phyloP scores from a whole-genome alignment of 2,329 filamentous ascomycete species.

The Shiraia bambusicola region DNA sequence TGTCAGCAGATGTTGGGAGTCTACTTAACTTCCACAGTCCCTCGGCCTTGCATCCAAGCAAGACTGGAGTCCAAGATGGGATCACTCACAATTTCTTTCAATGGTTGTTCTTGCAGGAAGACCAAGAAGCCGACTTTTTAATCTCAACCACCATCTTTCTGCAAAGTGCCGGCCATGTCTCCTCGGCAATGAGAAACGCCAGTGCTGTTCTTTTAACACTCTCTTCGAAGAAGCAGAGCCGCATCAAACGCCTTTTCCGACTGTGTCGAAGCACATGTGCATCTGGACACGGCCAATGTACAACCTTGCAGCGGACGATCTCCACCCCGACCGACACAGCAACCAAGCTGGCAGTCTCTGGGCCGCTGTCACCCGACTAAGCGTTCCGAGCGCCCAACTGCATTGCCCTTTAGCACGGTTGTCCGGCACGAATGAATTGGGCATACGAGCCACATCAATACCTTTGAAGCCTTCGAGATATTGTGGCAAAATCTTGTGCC shows the following conservation, averaged over 20 bases:
- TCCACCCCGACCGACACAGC: not conserved
- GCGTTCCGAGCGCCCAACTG: not conserved
- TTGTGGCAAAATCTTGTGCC: not conserved
- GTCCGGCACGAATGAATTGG: no score
- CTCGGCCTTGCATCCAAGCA: constrained; percentile 6
- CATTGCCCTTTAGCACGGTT: no score
- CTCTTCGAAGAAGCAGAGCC: constrained; percentile 22
- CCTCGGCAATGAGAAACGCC: constrained; percentile 7
- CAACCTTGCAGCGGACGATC: constrained; percentile 4
- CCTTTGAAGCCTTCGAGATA: not conserved
- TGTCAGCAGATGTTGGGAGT: constrained; percentile 11
- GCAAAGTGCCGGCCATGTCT: constrained; percentile 13
- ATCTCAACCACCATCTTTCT: constrained; percentile 5
- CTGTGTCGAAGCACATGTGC: constrained; percentile 11
- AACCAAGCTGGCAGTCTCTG: not conserved
- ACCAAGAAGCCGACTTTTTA: constrained; percentile 5
- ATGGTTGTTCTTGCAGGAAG: no score
- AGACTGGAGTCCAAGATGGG: not conserved
- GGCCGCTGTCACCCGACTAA: not conserved
- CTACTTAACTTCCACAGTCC: constrained; percentile 25
- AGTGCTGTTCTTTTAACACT: constrained; percentile 20
- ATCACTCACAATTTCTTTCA: constrained; percentile 9
- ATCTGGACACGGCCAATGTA: constrained; percentile 7
- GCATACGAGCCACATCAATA: not conserved
- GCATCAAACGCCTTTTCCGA: constrained; percentile 9